Percentiles rank a stretch among this genome's conserved stretches.
Conservation (phyloP, 768 basidiomycete genomes). For the Dioszegia crocea region DNA sequence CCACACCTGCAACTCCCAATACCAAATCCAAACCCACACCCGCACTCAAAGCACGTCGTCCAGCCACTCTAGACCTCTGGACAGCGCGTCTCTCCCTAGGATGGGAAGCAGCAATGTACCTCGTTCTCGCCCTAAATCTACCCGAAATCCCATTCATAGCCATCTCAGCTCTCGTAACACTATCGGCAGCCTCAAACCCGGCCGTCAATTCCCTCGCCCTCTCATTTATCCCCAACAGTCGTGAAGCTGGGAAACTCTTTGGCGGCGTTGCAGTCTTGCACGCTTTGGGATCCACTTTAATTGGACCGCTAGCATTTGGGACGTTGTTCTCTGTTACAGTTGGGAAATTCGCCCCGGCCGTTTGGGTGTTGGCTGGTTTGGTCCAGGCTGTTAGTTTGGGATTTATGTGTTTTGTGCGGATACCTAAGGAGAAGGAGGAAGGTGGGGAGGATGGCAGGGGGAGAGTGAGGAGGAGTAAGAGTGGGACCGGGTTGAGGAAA, state of each 20-base stretch:
- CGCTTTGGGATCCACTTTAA: slow-evolving; percentile 61
- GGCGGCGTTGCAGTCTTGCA: slow-evolving; percentile 74
- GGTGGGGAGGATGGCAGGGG: slow-evolving; percentile 34
- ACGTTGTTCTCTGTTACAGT: slow-evolving; percentile 69
- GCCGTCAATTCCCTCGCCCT: slow-evolving; percentile 69
- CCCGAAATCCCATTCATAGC: slow-evolving; percentile 57
- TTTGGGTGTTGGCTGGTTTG: slow-evolving; percentile 62
- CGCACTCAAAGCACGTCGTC: slow-evolving; percentile 3
- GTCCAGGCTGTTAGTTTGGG: slow-evolving; percentile 18
- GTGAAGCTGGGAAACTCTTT: slow-evolving; percentile 70
- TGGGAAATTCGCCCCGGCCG: slow-evolving; percentile 62
- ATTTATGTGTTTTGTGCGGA: slow-evolving; percentile 24
- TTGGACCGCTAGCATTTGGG: slow-evolving; percentile 71
- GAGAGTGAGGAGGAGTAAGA: slow-evolving; percentile 35
- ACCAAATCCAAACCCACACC: no score
- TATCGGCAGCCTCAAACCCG: slow-evolving; percentile 64
- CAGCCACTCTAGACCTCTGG: slow-evolving; percentile 61
- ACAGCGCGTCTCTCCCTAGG: slow-evolving; percentile 63
- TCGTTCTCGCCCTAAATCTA: slow-evolving; percentile 55
- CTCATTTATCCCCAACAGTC: slow-evolving; percentile 53
- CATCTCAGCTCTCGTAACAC: slow-evolving; percentile 56
- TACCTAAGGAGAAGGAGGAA: slow-evolving; percentile 8
- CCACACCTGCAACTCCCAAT: no score
- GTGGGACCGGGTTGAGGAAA: slow-evolving; percentile 7
- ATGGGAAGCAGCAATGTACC: slow-evolving; percentile 58